Percentiles rank a stretch among this genome's conserved stretches.
Evolutionary conservation across 768 basidiomycete species (phyloP).

Genomic region (Suillus variegatus): DNA sequence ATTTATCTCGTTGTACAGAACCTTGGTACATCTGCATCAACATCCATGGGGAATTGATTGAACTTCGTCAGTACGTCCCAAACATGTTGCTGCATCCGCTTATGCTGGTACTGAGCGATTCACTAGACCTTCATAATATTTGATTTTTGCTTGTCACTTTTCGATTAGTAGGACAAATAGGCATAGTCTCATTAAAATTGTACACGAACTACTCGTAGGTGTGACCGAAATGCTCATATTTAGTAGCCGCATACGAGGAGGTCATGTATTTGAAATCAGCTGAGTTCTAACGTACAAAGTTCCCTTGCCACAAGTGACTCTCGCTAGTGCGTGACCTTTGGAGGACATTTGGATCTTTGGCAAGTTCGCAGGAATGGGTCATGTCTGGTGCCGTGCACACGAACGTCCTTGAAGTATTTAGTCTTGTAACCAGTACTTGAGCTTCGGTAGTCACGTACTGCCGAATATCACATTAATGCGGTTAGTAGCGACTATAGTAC

Average conservation of each 20-base stretch:
- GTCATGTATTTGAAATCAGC: not conserved
- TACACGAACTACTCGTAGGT: not conserved
- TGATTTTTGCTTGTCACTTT: not conserved
- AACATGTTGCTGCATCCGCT: slow-evolving; percentile 36
- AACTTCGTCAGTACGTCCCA: slow-evolving; percentile 59
- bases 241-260: not conserved
- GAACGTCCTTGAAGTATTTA: too few relatives aligned
- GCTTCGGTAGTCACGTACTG: too few relatives aligned
- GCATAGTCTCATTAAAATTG: not conserved
- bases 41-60: slow-evolving; percentile 52
- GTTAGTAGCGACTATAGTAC: too few relatives aligned
- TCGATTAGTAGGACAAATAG: not conserved
- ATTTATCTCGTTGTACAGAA: slow-evolving; percentile 53
- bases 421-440: too few relatives aligned
- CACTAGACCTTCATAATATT: not conserved
- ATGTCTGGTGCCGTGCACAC: too few relatives aligned
- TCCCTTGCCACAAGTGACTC: too few relatives aligned
- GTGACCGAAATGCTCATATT: not conserved
- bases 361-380: too few relatives aligned
- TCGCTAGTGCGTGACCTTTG: too few relatives aligned
- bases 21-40: slow-evolving; percentile 40
- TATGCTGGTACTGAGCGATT: slow-evolving; percentile 40
- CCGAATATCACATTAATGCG: too few relatives aligned
- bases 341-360: too few relatives aligned
- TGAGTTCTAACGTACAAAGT: too few relatives aligned